A percentile compares a stretch with the other conserved stretches of the same genome.
phyloP scores from a whole-genome alignment of 768 basidiomycete species.

The Tricholoma sp. region DNA sequence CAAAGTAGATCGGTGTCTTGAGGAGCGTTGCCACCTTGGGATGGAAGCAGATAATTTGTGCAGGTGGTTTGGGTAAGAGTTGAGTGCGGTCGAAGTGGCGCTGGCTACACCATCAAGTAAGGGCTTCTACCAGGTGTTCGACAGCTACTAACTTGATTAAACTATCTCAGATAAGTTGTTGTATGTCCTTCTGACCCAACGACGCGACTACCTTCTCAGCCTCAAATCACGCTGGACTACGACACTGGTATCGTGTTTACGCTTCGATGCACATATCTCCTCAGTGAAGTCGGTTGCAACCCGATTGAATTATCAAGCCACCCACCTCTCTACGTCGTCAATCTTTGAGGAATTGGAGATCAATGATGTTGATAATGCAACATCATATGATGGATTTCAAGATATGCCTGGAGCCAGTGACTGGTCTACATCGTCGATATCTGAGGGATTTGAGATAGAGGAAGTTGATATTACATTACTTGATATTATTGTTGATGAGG shows the following conservation, averaged over 20 bases:
- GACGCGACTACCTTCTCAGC: background rate
- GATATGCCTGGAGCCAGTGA: background rate
- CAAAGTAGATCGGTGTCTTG: slow-evolving; percentile 10
- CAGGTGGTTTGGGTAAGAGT: slow-evolving; percentile 1
- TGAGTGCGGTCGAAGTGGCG: background rate
- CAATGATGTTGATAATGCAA: background rate
- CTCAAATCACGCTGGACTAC: background rate
- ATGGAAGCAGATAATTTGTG: slow-evolving; percentile 25
- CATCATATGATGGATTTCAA: background rate
- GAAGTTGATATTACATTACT: background rate
- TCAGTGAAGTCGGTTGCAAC: background rate
- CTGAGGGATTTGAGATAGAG: background rate
- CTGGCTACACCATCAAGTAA: slow-evolving; percentile 3
- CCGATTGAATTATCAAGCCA: background rate
- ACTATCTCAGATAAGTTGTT: background rate
- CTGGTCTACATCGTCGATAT: no score
- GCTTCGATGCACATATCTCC: background rate
- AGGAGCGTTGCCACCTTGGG: slow-evolving; percentile 13
- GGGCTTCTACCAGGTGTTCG: background rate
- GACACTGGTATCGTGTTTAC: background rate
- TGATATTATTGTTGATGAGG: background rate
- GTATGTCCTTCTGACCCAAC: background rate
- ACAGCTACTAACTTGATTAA: background rate
- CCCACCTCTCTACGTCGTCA: background rate
- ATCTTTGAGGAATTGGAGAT: background rate